A percentile compares a stretch with the other conserved stretches of the same genome.
Evolutionary conservation across 768 basidiomycete genomes (phyloP).

Genomic region (Tricholoma bakamatsutake): DNA sequence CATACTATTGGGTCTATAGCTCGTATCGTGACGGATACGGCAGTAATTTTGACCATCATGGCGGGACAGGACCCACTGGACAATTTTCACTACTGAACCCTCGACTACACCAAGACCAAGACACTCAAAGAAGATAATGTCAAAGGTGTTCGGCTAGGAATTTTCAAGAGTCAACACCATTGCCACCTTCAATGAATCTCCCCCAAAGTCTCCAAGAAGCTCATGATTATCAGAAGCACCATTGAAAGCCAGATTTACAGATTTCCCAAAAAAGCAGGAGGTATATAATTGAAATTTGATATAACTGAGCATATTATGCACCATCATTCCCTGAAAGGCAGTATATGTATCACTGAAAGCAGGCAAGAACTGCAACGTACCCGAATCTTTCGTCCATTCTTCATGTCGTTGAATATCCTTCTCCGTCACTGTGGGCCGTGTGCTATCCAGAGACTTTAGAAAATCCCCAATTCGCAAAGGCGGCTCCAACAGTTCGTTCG

Average conservation of each 20-base stretch:
- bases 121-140: conserved; percentile 45
- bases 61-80: conserved; percentile 51
- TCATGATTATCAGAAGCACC: conserved; percentile 10
- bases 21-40: conserved; percentile 48
- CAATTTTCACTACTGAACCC: conserved; percentile 41
- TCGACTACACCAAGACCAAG: conserved; percentile 43
- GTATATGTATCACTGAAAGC: neutral
- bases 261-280: neutral
- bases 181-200: conserved; percentile 34
- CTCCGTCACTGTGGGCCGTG: conserved; percentile 83
- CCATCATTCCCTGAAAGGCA: conserved; percentile 23
- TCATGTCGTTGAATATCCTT: conserved; percentile 83
- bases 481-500: conserved; percentile 89
- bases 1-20: conserved; percentile 56
- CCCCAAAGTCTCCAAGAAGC: conserved; percentile 27
- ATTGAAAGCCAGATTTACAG: neutral
- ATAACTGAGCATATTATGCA: conserved; percentile 13
- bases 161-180: conserved; percentile 26
- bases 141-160: conserved; percentile 46
- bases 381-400: conserved; percentile 81
- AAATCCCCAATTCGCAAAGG: conserved; percentile 75
- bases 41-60: conserved; percentile 48
- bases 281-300: neutral
- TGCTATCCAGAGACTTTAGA: conserved; percentile 68
- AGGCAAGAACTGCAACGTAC: conserved; percentile 32